Evolutionary conservation across 1,284 basidiomycete species (phyloP), one percentile per base, ranked within the genome.

Genomic region (Austroboletus novae-zelandiae): DNA sequence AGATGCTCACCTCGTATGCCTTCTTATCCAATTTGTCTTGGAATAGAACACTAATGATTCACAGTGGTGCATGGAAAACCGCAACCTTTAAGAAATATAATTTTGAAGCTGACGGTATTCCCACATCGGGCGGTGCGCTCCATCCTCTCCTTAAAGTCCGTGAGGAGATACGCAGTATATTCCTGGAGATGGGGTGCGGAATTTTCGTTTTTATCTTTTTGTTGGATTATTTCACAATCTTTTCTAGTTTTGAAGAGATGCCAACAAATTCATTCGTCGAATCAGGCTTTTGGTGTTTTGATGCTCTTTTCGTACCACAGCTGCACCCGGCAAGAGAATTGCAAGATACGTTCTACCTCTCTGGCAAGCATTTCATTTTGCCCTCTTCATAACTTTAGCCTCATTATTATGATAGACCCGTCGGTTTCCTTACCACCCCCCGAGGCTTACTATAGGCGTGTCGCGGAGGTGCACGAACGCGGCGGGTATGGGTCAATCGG

Each of bases 221-320:
- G 10, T 20, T 23, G 20, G 17, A 14, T 32, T 44, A 0, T 23
- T 39, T 54, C 18, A 63, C 23, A 29, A 34, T n/a, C 18, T 3
- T 29, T 13, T 23, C 58, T 27, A 96, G 94, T 14, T 99, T 99
- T 74, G 88, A 94, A 51, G 97, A 99, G 73, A 99, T 99, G 97
- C 94, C 96, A 7, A 98, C 97, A n/a, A 87, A 89, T 54, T 87
- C 89, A 53, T 99, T 95, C 68, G 94, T 99, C 53, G 97, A 99
- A 72, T 97, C 94, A 25, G 90, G 90, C 32, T 99, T 99, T 82
- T 99, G 97, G 97, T 98, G 96, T 70, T 99, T 99, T 71, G 97
- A 99, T 69, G 87, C 95, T 9, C 81, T 99, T 58, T 99, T 97
- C 69, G 97, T 99, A 0, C 97, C 97, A 1, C 97, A 99, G 68